Conservation (phyloP, 371 early-diverging fungal species). For the Rhizomucor pusillus region DNA sequence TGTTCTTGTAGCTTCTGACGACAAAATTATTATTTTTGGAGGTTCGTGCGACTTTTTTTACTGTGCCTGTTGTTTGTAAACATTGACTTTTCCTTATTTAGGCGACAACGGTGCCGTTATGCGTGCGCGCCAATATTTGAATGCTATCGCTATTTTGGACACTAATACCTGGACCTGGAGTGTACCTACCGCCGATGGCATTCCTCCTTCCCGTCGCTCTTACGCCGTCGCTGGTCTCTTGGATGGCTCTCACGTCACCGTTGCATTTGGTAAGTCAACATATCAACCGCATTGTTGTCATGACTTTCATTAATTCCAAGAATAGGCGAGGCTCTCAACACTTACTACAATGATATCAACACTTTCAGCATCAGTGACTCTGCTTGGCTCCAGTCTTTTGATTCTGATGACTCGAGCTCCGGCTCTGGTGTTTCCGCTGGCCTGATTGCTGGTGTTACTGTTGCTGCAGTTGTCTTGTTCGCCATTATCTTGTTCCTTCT, state of each 20-base stretch:
- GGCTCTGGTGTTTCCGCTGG: constrained; percentile 28
- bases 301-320: not conserved
- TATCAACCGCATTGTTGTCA: not conserved
- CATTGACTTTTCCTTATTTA: constrained; percentile 4
- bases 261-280: constrained; percentile 33
- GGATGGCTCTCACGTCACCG: constrained; percentile 25
- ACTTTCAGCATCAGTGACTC: constrained; percentile 16
- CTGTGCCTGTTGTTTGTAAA: too few relatives aligned
- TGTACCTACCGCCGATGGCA: constrained; percentile 25
- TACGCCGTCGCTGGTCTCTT: constrained; percentile 33
- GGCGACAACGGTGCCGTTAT: constrained; percentile 24
- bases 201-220: constrained; percentile 38
- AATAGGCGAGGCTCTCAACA: constrained; percentile 24
- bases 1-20: constrained; percentile 27
- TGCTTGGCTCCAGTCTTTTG: constrained; percentile 32
- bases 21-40: constrained; percentile 42
- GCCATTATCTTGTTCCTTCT: constrained; percentile 37
- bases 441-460: constrained; percentile 41
- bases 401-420: not conserved
- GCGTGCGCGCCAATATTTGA: constrained; percentile 26
- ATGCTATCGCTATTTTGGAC: constrained; percentile 34
- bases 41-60: too few relatives aligned
- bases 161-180: constrained; percentile 43
- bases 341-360: constrained; percentile 44
- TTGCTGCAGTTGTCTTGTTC: constrained; percentile 30